Base-by-base conservation (phyloP, 306 rosid genomes). In the Dalbergia cochinchinensis region DNA sequence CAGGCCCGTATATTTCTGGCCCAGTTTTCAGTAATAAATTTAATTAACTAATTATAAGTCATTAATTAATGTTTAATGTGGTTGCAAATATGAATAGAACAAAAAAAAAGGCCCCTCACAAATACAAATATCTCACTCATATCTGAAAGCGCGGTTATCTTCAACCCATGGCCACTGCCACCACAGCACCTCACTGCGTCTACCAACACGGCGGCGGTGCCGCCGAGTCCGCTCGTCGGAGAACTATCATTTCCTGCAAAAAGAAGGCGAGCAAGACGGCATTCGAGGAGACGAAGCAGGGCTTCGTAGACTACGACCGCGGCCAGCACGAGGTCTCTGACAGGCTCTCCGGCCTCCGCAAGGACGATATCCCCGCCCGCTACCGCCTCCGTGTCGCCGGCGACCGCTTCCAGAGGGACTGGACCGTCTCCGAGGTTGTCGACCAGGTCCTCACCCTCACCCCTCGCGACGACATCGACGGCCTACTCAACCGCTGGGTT, bases 381-480 rank as follows among this genome's bases (percentile, higher is more conserved):
- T 86, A 91, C 76, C 94, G 88, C 34, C 39, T 91, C 78, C 89
- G 92, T 5, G 94, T 94, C 44, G 70, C 88, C 75, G 85, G 87
- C 3, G 90, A 93, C 57, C 91, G 91, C 3, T 94, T 91, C 74
- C 97, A 94, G 89, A 92, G 61, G 87, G 97, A 92, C 68, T 91
- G 97, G 99, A 71, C 97, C 31, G 86, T 94, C 34, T 87, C 97
- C 19, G 97, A 91, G 90, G 91, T 92, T 10, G 97, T 80, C 15
- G 78, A 84, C 50, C 73, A 59, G 54, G 83, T 94, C 61, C 86
- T 88, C 59, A 72, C 78, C 47, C 90, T 88, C 65, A 53, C 82
- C 47, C 87, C 81, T 48, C 68, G 63, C 10, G 90, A 88, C 20
- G 97, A 91, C 78, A 10, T 94, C 66, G 91, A 94, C 11, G 94